Percentiles rank a stretch among this genome's conserved stretches.
Conservation (phyloP, 495 filamentous ascomycete species). For the Neurospora sp. region DNA sequence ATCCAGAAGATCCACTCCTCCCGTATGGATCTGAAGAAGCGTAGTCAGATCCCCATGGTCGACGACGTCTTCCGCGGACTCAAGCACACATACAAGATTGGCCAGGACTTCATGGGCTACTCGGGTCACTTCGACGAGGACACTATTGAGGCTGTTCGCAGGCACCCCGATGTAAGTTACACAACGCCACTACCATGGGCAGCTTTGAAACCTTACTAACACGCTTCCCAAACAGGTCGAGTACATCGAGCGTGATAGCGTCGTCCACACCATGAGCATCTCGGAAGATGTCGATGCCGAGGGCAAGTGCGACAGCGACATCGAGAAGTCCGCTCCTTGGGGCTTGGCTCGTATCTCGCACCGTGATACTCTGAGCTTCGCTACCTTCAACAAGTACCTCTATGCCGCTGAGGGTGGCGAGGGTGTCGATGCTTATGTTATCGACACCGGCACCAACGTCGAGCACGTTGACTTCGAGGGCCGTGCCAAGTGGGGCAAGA, state of each 20-base stretch:
- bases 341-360: constrained; percentile 97
- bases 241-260: constrained; percentile 88
- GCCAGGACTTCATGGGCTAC: constrained; percentile 76
- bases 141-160: constrained; percentile 85
- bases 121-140: constrained; percentile 92
- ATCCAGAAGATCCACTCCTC: constrained; percentile 72
- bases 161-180: constrained; percentile 88
- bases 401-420: constrained; percentile 86
- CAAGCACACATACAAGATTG: constrained; percentile 92
- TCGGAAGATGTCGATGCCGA: constrained; percentile 16
- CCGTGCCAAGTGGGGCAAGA: constrained; percentile 93
- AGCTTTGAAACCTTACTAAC: constrained; percentile 7
- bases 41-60: constrained; percentile 63
- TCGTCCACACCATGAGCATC: constrained; percentile 65
- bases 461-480: constrained; percentile 96
- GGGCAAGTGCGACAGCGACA: constrained; percentile 32
- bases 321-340: constrained; percentile 93
- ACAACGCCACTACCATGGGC: not conserved
- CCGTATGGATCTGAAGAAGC: constrained; percentile 78
- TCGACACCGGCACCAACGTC: constrained; percentile 92
- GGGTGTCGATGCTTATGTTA: constrained; percentile 97
- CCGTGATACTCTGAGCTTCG: constrained; percentile 74
- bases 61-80: constrained; percentile 70
- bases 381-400: constrained; percentile 95
- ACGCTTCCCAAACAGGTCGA: constrained; percentile 57